phyloP scores from a whole-genome alignment of 192 early-diverging fungal genomes.

The Podila verticillata region DNA sequence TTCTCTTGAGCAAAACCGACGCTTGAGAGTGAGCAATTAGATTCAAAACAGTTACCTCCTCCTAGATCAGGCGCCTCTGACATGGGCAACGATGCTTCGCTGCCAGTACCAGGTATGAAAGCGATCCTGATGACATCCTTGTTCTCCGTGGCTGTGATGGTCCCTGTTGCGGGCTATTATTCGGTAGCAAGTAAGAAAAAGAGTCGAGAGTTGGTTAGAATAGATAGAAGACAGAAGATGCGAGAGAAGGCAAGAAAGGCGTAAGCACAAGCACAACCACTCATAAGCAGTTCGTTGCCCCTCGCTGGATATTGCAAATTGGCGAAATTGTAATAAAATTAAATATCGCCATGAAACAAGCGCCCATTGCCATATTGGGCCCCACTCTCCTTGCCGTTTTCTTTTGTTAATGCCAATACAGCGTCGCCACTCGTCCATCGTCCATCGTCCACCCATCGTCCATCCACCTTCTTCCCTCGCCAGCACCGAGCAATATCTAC shows the following conservation, averaged over 20 bases:
- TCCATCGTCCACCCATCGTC: too few relatives aligned
- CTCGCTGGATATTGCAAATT: too few relatives aligned
- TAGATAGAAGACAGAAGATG: background rate
- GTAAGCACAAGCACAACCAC: too few relatives aligned
- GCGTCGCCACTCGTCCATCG: too few relatives aligned
- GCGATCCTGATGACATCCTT: constrained; percentile 27
- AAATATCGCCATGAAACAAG: too few relatives aligned
- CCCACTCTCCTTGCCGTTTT: too few relatives aligned
- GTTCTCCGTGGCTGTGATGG: background rate
- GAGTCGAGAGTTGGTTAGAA: background rate
- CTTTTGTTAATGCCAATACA: too few relatives aligned
- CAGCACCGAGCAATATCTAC: background rate
- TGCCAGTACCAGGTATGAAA: constrained; percentile 15
- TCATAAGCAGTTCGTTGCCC: too few relatives aligned
- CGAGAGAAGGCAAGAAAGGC: background rate
- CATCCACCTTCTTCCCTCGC: background rate
- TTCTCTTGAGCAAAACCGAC: background rate
- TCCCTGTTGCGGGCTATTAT: background rate
- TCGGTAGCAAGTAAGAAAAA: background rate
- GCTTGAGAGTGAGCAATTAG: background rate
- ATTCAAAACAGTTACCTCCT: constrained; percentile 6
- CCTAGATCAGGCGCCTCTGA: constrained; percentile 10
- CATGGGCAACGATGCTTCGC: background rate
- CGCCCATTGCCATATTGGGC: too few relatives aligned
- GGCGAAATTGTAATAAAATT: too few relatives aligned